Evolutionary conservation across 768 basidiomycete species (phyloP).

Genomic region (Kwoniella sp.): DNA sequence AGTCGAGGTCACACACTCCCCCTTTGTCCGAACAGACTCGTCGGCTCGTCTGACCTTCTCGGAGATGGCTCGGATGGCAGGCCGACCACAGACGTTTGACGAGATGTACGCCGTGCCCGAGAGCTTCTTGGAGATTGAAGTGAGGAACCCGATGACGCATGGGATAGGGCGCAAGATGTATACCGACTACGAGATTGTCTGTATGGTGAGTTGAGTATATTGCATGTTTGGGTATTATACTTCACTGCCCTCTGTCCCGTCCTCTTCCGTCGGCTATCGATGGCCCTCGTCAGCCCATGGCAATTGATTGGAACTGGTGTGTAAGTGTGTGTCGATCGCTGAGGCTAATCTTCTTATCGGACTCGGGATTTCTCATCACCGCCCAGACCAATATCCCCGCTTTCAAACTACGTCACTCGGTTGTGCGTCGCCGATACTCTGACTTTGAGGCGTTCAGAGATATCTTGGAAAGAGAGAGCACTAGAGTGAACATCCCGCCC

Average conservation of each 20-base stretch:
- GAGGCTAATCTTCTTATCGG: not conserved
- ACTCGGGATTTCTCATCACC: not conserved
- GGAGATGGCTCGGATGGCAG: conserved; percentile 52
- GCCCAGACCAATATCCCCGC: conserved; percentile 95
- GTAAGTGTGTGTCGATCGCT: no score
- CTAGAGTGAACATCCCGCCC: conserved; percentile 94
- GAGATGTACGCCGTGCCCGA: conserved; percentile 99
- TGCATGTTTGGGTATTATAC: not conserved
- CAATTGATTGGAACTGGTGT: no score
- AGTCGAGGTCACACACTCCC: conserved; percentile 55
- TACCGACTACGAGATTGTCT: conserved; percentile 98
- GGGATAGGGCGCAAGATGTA: conserved; percentile 99
- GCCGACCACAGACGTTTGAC: conserved; percentile 64
- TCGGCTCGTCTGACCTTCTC: conserved; percentile 49
- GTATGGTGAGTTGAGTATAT: conserved; percentile 67
- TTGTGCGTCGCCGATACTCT: conserved; percentile 83
- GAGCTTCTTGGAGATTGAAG: conserved; percentile 96
- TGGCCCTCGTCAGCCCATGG: no score
- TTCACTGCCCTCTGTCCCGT: no score
- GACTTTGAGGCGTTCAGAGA: conserved; percentile 98
- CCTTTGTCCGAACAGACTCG: conserved; percentile 53
- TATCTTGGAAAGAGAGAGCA: conserved; percentile 94
- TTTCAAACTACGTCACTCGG: conserved; percentile 92
- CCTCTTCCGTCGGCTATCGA: no score
- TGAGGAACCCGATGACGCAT: conserved; percentile 94